Evolutionary conservation across 1,139 yeast genomes (phyloP), one percentile per base, ranked within the genome.

Genomic region (Suhomyces bokatorum): DNA sequence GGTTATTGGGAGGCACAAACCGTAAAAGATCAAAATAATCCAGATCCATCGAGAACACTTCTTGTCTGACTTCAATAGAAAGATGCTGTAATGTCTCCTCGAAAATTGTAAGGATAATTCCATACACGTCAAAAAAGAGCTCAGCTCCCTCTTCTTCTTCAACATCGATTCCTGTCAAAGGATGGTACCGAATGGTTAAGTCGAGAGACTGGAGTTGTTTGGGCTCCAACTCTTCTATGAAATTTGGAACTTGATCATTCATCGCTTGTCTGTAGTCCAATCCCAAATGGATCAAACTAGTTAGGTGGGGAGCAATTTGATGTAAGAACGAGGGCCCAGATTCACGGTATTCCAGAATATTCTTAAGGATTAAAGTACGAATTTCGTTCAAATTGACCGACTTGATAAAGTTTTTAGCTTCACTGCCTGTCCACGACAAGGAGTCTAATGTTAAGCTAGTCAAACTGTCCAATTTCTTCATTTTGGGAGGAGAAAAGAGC

Each of bases 211-310:
- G 47, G 12, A 28, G 58, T n/a, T 30, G 33, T 7, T 32, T 27
- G 5, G 24, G 8, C 50, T 29, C 58, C 11, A 70, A 40, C 1
- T 43, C 28, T 1, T 37, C 32, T 4, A 80, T 52, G 49, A 80
- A 77, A 0, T 49, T 55, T 0, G 76, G 75, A 0, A 75, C 69
- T 2, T 71, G 62, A 53, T 79, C 83, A 9, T 62, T 57, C 14
- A 58, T 42, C 1, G 73, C 63, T 49, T 80, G 81, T 39, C 79
- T 64, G 44, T 69, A 66, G 52, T 80, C 82, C 2, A 80, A 52
- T 17, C 64, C 60, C 28, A 80, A 53, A 27, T 58, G 56, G 27
- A 53, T 56, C 33, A 77, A 48, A 11, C 49, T 56, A 1, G 27
- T 43, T 32, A 76, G 54, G 24, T 58, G 46, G 0, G 61, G 61